These are phyloP conservation scores for Capsella rubella DNA, from an alignment of 441 rosid genomes.

Conservation along the genomic window DNA sequence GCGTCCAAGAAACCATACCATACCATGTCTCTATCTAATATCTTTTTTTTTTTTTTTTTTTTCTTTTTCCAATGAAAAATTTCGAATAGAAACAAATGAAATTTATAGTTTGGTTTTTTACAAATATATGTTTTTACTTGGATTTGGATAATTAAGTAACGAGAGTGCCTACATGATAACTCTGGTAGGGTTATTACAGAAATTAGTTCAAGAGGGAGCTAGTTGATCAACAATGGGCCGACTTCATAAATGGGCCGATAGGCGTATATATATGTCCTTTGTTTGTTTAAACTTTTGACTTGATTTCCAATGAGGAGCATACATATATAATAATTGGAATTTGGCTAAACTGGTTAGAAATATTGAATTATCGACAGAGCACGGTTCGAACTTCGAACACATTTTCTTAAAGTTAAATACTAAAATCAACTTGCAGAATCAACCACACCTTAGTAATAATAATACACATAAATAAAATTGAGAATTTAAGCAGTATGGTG, in stretches of 20 bases:
- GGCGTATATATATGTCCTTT: neutral
- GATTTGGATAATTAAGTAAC: no score
- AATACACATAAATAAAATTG: neutral
- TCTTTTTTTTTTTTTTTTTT: slow-evolving; percentile 15
- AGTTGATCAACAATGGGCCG: no score
- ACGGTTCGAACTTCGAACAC: neutral
- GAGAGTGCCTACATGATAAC: neutral
- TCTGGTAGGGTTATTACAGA: no score
- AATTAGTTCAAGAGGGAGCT: no score
- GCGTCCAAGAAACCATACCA: slow-evolving; percentile 46
- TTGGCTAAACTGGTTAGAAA: neutral
- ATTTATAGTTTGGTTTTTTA: neutral
- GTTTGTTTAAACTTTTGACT: neutral
- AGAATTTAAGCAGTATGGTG: neutral
- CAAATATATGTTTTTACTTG: no score
- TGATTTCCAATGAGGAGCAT: no score
- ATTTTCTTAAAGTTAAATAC: neutral
- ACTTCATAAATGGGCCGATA: neutral
- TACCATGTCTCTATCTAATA: slow-evolving; percentile 32
- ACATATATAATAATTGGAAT: no score
- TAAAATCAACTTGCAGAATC: neutral
- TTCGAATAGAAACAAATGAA: neutral
- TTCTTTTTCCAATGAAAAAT: neutral
- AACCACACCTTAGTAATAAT: neutral
- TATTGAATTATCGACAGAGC: neutral